Evolutionary conservation across 352 stramenopile species (phyloP).

Genomic region (Phytophthora constricta): DNA sequence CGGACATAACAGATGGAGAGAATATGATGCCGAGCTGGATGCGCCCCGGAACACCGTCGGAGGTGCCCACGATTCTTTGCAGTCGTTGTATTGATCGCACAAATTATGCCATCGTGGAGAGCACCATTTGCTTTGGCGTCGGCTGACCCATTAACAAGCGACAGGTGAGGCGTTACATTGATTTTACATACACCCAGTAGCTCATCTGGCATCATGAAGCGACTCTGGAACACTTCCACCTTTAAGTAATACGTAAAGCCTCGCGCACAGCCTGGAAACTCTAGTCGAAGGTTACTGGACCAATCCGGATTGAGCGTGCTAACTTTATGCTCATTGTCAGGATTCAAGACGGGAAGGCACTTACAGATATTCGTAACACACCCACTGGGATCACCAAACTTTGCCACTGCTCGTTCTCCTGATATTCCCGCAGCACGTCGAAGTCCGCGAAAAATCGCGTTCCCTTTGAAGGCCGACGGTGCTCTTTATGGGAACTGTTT

Average conservation of each 20-base stretch:
- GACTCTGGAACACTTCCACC: slow-evolving; percentile 84
- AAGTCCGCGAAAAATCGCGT: slow-evolving; percentile 78
- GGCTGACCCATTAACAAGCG: slow-evolving; percentile 76
- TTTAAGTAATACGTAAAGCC: slow-evolving; percentile 83
- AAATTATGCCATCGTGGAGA: slow-evolving; percentile 83
- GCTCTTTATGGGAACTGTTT: slow-evolving; percentile 39
- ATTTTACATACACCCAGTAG: slow-evolving; percentile 86
- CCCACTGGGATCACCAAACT: slow-evolving; percentile 74
- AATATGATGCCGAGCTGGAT: slow-evolving; percentile 86
- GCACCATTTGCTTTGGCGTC: slow-evolving; percentile 85
- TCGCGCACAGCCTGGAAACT: slow-evolving; percentile 77
- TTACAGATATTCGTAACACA: slow-evolving; percentile 84
- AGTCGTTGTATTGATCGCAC: slow-evolving; percentile 90
- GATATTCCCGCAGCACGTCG: slow-evolving; percentile 78
- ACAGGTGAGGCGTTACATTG: slow-evolving; percentile 86
- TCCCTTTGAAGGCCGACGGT: slow-evolving; percentile 58
- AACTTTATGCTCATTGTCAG: slow-evolving; percentile 32
- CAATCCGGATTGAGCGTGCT: slow-evolving; percentile 63
- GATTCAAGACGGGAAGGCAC: slow-evolving; percentile 34
- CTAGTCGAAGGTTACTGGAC: slow-evolving; percentile 75
- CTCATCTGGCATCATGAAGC: slow-evolving; percentile 83
- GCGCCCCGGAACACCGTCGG: slow-evolving; percentile 82
- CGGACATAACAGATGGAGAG: slow-evolving; percentile 65
- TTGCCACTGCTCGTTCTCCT: slow-evolving; percentile 70
- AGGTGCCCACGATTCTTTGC: slow-evolving; percentile 83